Percentiles rank a stretch among this genome's conserved stretches.
Evolutionary conservation across 2,329 filamentous ascomycete genomes (phyloP).

Genomic region (Ophiosphaerella herpotricha): DNA sequence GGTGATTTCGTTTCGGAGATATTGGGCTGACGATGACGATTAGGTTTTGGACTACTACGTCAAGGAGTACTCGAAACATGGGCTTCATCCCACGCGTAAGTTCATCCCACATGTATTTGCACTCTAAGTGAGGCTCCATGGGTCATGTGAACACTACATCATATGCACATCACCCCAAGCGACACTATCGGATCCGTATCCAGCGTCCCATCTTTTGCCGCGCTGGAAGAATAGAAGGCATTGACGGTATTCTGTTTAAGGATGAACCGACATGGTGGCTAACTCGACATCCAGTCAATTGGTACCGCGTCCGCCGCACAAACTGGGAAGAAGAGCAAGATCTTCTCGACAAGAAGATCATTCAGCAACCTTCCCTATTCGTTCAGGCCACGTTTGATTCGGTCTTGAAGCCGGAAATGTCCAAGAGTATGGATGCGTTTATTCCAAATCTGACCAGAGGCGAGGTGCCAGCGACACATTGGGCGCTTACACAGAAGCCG

Average conservation of each 20-base stretch:
- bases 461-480: slow-evolving; percentile 75
- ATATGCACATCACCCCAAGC: neutral
- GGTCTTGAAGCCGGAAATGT: slow-evolving; percentile 74
- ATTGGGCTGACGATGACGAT: slow-evolving; percentile 52
- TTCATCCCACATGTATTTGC: neutral
- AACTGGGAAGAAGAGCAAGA: slow-evolving; percentile 77
- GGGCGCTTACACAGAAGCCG: slow-evolving; percentile 78
- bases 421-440: slow-evolving; percentile 69
- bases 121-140: neutral
- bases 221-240: neutral
- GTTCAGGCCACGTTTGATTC: slow-evolving; percentile 72
- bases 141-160: neutral
- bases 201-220: neutral
- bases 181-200: neutral
- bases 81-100: slow-evolving; percentile 73
- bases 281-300: slow-evolving; percentile 63
- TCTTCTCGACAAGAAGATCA: slow-evolving; percentile 36
- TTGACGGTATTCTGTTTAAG: neutral
- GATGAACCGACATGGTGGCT: slow-evolving; percentile 4
- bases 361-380: slow-evolving; percentile 66
- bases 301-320: slow-evolving; percentile 76
- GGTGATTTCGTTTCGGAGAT: slow-evolving; percentile 7
- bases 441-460: slow-evolving; percentile 68
- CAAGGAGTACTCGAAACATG: slow-evolving; percentile 70
- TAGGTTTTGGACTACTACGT: slow-evolving; percentile 72